Base-by-base conservation (phyloP, 164 flowering plant genomes). In the Berberis vulgaris region DNA sequence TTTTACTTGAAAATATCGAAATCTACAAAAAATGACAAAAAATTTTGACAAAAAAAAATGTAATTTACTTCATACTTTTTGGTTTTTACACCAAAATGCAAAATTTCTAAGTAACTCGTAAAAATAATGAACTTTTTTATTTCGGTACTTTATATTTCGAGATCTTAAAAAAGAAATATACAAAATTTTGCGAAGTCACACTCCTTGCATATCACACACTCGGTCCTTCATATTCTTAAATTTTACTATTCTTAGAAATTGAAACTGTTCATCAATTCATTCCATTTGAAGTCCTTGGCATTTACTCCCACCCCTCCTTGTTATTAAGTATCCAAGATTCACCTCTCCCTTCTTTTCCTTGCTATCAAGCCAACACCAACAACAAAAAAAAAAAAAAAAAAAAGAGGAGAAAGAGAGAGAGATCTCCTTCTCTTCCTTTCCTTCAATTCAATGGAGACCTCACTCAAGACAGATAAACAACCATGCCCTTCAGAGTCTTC, bases 401-500 rank as follows among this genome's bases (percentile, higher is more conserved):
- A 11, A 47, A 46, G 26, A 46, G 49, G 26, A 26, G 26, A 26
- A 26, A 8, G 8, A 46, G 49, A 46, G 49, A 5, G 5, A 5
- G 49, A 46, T 5, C 5, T 8, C 8, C 49, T 8, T 5, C 5
- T 5, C 10, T 11, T 10, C n/a, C 4, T 57, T 47, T 47, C 9
- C 50, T 5, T 47, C n/a, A 26, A 52, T 52, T 26, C n/a, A 52
- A 49, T 11, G 11, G 6, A 49, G 59, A 26, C 13, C 2, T 56
- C 59, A 38, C 10, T 13, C 1, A 56, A 38, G 59, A n/a, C 2
- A n/a, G 13, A 41, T 49, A 49, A 49, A 11, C 6, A 42, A 41
- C 45, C 60, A 26, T 41, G 59, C 65, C 41, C 56, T 41, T 66
- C 76, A 13, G 77, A 68, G 64, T 59, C 76, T 10, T 62, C 76